Base-by-base conservation (phyloP, 2,329 filamentous ascomycete species). In the Pseudocercospora musae region DNA sequence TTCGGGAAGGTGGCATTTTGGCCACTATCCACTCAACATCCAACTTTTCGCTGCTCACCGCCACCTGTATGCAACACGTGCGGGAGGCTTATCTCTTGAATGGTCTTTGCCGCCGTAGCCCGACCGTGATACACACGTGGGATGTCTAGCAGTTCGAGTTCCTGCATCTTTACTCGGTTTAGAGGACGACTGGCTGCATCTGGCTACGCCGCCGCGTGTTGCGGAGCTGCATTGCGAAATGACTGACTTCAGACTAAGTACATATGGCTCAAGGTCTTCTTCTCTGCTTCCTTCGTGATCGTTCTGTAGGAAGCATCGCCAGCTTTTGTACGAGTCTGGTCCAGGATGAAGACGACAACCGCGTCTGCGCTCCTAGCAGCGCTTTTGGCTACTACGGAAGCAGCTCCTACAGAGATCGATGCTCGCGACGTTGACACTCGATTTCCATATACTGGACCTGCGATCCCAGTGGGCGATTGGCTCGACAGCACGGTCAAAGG, bases 401-500 rank as follows among this genome's bases (percentile, higher is more conserved):
- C 64, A 29, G 57, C 55, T 21, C 56, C 60, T 8, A 44, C 42
- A 20, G 25, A 56, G 11, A 50, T 62, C 18, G 55, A 61, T 25
- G 57, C 58, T 15, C 64, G 69, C 23, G 68, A 70, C 59, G 78
- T 80, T 31, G 80, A 82, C 63, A 77, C 76, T 13, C 65, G 69
- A 6, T 82, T 76, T 62, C 79, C 79, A 3, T 65, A 65, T 44
- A 81, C 73, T 0, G 82, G 82, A 1, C 81, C 82, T 1, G 75
- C 73, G 0, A 73, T 82, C 0, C 81, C 82, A 13, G 69, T 83
- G 3, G 82, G 78, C 49, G 82, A 84, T 62, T 84, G 81, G 81
- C 79, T 82, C 50, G 77, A 83, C 68, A 75, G 73, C 2, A 80
- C 78, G 10, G 68, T 81, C 72, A 82, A 82, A 66, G 81, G 81